phyloP scores from a whole-genome alignment of 257 asterid species.

The Scutellaria baicalensis region DNA sequence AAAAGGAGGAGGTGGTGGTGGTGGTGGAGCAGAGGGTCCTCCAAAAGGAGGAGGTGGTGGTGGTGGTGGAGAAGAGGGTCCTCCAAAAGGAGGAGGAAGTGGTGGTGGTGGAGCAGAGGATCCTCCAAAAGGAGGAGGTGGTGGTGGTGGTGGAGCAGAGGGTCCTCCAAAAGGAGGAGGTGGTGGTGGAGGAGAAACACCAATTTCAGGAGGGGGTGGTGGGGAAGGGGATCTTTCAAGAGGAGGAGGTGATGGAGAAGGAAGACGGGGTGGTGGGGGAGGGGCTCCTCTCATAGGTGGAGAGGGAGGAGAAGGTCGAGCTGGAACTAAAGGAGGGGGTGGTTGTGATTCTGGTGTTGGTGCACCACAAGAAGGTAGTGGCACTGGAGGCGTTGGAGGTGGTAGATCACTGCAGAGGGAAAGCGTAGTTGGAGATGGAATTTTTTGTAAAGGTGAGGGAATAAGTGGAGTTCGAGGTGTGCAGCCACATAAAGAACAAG shows the following conservation, averaged over 20 bases:
- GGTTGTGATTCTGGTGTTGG: background rate
- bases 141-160: constrained; percentile 7
- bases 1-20: constrained; percentile 13
- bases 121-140: constrained; percentile 10
- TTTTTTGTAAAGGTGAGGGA: background rate
- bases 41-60: constrained; percentile 42
- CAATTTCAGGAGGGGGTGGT: background rate
- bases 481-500: background rate
- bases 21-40: constrained; percentile 23
- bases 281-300: constrained; percentile 14
- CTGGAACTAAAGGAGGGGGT: background rate
- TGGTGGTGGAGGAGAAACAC: constrained; percentile 17
- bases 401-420: background rate
- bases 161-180: constrained; percentile 18
- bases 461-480: background rate
- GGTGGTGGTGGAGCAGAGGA: constrained; percentile 27
- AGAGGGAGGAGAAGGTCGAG: constrained; percentile 24
- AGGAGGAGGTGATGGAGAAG: constrained; percentile 27
- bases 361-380: background rate
- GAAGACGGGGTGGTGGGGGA: constrained; percentile 25
- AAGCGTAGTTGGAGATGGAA: background rate
- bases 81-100: too few relatives aligned
- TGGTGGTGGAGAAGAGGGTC: constrained; percentile 18
- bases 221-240: background rate
- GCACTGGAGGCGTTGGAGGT: constrained; percentile 5